Base-by-base conservation (phyloP, 108 stramenopile species). In the Epipyxis sp. region DNA sequence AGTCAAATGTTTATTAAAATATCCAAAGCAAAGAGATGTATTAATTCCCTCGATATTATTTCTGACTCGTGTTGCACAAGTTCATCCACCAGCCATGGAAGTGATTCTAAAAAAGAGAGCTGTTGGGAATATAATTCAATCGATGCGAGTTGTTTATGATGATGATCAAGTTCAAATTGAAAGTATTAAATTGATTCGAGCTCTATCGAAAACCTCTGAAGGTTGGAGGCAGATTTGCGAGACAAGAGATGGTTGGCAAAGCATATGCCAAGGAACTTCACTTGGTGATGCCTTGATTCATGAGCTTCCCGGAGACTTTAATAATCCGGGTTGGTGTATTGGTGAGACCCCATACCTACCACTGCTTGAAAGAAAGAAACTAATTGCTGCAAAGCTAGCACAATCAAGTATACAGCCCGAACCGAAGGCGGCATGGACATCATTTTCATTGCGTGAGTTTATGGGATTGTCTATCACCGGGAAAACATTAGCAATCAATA, bases 271-370 rank as follows among this genome's bases (percentile, higher is more conserved):
- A 37, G 71, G 71, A 6, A 74, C 71, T 42, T 6, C 3, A 10
- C n/a, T 54, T 3, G 71, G 71, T 30, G 50, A 74, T 27, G 71
- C 16, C 25, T 57, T 74, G 46, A 32, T 74, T 29, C 71, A 74
- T 37, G n/a, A 39, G 27, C 32, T 74, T 3, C 44, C 44, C 6
- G 71, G 71, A 42, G 6, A 37, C 3, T 42, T 74, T 25, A 37
- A 74, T 30, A 74, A 74, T 42, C n/a, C n/a, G 3, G 71, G 71
- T 27, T 74, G 71, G 71, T 13, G n/a, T 42, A 74, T 74, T 37
- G 71, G 71, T 27, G 71, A 74, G 6, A 37, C 71, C 27, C 71
- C 6, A 3, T 57, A 34, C 34, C 50, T 27, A 16, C 6, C 71
- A 6, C 3, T 35, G 34, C 13, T 10, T 39, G 71, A 74, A 6